Conservation (phyloP, 2,329 filamentous ascomycete species). For the Pseudocercospora musae region DNA sequence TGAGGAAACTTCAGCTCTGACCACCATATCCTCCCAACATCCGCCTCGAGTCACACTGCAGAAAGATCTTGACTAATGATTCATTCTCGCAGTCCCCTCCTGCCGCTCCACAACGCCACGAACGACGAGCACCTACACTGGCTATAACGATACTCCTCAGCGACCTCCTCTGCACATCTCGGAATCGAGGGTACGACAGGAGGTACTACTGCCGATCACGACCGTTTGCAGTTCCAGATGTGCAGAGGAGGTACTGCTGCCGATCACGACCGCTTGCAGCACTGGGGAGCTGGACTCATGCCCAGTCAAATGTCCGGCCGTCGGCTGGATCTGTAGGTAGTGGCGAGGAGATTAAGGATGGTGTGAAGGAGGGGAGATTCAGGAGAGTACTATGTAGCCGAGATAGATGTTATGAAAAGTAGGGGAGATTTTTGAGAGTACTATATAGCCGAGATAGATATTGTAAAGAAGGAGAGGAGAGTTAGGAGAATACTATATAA, state of each 20-base stretch:
- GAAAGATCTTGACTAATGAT: not conserved
- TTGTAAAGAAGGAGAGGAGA: too few relatives aligned
- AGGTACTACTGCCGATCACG: not conserved
- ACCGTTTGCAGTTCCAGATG: not conserved
- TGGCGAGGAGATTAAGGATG: not conserved
- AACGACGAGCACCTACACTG: slow-evolving; percentile 68
- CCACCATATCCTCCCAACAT: not conserved
- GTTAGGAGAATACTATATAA: too few relatives aligned
- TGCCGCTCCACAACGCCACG: slow-evolving; percentile 73
- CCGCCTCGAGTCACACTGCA: not conserved
- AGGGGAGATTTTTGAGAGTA: too few relatives aligned
- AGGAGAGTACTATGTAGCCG: not conserved
- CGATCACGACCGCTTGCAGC: not conserved
- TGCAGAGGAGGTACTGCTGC: not conserved
- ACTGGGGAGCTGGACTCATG: too few relatives aligned
- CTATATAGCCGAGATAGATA: too few relatives aligned
- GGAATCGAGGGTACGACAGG: not conserved
- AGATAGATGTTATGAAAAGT: too few relatives aligned
- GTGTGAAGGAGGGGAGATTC: not conserved
- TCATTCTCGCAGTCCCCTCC: not conserved
- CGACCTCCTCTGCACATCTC: slow-evolving; percentile 44
- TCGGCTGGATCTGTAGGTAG: not conserved
- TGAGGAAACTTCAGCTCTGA: not conserved
- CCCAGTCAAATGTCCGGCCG: too few relatives aligned
- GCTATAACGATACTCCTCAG: slow-evolving; percentile 75